Evolutionary conservation across 768 basidiomycete genomes (phyloP).

Genomic region (Collybia sp.): DNA sequence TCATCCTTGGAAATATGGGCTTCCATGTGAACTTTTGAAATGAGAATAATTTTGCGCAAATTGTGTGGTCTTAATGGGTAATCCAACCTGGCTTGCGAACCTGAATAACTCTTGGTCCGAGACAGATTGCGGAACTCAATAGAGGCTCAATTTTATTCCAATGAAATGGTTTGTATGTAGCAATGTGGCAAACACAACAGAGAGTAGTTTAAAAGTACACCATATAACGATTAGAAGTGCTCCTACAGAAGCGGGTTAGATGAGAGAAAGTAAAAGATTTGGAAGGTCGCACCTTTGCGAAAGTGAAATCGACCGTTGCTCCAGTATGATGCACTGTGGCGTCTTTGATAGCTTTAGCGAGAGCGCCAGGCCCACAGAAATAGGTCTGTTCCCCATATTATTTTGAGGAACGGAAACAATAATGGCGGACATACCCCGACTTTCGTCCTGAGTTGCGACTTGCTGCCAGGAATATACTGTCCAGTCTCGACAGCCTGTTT

Average conservation of each 20-base stretch:
- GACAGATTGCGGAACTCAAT: no score
- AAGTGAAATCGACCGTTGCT: constrained; percentile 64
- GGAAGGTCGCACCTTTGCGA: constrained; percentile 58
- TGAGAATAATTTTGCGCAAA: no score
- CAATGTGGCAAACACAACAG: no score
- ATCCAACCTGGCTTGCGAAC: no score
- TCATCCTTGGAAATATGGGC: constrained; percentile 13
- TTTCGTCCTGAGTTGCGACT: constrained; percentile 75
- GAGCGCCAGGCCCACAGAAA: constrained; percentile 78
- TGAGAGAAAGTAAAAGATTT: not conserved
- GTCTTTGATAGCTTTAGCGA: constrained; percentile 75
- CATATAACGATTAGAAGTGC: constrained; percentile 16
- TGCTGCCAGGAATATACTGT: constrained; percentile 75
- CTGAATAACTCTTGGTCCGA: no score
- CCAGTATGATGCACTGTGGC: constrained; percentile 56
- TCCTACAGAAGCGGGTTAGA: constrained; percentile 11
- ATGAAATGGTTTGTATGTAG: no score
- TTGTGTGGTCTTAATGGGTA: no score
- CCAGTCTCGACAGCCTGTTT: constrained; percentile 77
- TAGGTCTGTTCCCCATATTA: constrained; percentile 52
- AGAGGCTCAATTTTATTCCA: no score
- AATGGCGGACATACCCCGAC: constrained; percentile 61
- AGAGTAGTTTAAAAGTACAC: not conserved
- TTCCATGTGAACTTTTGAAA: no score
- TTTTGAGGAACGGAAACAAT: constrained; percentile 4